A percentile compares a stretch with the other conserved stretches of the same genome.
Evolutionary conservation across 805 yeast species (phyloP).

Genomic region (Candida dajiaensis): DNA sequence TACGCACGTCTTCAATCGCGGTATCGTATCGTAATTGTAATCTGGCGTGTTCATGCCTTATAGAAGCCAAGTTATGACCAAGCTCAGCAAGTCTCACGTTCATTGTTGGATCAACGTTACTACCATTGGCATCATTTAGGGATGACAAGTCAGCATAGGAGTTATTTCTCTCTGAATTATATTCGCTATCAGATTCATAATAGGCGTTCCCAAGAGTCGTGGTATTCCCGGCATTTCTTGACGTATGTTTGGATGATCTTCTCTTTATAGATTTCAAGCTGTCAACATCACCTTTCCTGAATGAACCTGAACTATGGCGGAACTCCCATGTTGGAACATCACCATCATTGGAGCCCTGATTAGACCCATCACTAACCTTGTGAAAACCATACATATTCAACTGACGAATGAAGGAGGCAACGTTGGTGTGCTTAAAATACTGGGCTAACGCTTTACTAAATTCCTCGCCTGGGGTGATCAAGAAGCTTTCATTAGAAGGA

Average conservation of each 20-base stretch:
- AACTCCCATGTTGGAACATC: constrained; percentile 67
- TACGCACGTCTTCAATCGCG: constrained; percentile 41
- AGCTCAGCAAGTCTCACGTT: constrained; percentile 31
- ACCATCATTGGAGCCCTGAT: constrained; percentile 3
- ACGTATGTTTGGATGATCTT: constrained; percentile 45
- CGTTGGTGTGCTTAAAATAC: constrained; percentile 76
- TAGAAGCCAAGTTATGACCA: constrained; percentile 29
- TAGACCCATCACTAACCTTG: constrained; percentile 39
- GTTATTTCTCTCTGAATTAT: constrained; percentile 15
- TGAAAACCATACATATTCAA: constrained; percentile 81
- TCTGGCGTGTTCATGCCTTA: constrained; percentile 37
- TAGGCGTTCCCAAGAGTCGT: background rate
- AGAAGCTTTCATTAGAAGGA: constrained; percentile 61
- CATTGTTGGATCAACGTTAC: constrained; percentile 17
- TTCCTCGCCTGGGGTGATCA: constrained; percentile 80
- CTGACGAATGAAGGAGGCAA: constrained; percentile 74
- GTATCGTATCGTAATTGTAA: constrained; percentile 42
- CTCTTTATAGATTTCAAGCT: constrained; percentile 72
- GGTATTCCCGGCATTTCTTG: constrained; percentile 9
- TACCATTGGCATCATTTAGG: constrained; percentile 1
- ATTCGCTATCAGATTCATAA: constrained; percentile 16
- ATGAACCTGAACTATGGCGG: constrained; percentile 72
- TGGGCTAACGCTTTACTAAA: constrained; percentile 64
- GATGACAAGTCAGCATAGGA: constrained; percentile 13
- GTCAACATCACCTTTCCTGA: constrained; percentile 76